phyloP scores from a whole-genome alignment of 306 rosid genomes.

The Citrullus colocynthis region DNA sequence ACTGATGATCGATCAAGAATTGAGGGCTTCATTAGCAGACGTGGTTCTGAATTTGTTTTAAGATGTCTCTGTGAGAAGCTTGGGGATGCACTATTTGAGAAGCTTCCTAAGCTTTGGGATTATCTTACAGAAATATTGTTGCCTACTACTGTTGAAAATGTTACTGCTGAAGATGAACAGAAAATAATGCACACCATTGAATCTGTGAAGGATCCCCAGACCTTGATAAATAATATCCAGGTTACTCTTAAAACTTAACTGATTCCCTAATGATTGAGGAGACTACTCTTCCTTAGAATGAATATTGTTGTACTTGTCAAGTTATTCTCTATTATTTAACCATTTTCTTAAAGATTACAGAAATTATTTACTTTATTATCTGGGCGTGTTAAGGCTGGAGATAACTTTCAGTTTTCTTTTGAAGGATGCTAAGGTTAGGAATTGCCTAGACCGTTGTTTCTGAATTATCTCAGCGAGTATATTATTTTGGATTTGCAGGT shows the following conservation, averaged over 20 bases:
- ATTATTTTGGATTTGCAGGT: slow-evolving; percentile 39
- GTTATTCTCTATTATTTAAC: neutral
- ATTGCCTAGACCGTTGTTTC: neutral
- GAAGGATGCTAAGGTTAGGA: neutral
- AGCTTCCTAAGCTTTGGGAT: slow-evolving; percentile 95
- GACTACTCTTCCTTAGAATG: neutral
- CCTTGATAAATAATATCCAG: slow-evolving; percentile 89
- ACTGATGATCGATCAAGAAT: slow-evolving; percentile 76
- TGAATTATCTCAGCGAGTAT: neutral
- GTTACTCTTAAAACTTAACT: slow-evolving; percentile 24
- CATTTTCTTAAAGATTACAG: neutral
- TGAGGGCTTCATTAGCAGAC: slow-evolving; percentile 90
- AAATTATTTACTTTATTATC: neutral
- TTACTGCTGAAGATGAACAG: slow-evolving; percentile 24
- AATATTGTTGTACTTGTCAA: neutral
- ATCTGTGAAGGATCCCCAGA: slow-evolving; percentile 65
- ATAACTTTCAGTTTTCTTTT: neutral
- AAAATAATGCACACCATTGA: slow-evolving; percentile 28
- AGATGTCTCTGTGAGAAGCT: slow-evolving; percentile 77
- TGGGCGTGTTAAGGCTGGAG: neutral
- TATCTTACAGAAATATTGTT: slow-evolving; percentile 89
- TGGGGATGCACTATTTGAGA: slow-evolving; percentile 59
- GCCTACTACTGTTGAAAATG: slow-evolving; percentile 37
- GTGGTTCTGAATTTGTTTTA: slow-evolving; percentile 83
- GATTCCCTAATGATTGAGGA: neutral